A percentile compares a stretch with the other conserved stretches of the same genome.
phyloP scores from a whole-genome alignment of 768 basidiomycete genomes.

The Agaricus subrufescens region DNA sequence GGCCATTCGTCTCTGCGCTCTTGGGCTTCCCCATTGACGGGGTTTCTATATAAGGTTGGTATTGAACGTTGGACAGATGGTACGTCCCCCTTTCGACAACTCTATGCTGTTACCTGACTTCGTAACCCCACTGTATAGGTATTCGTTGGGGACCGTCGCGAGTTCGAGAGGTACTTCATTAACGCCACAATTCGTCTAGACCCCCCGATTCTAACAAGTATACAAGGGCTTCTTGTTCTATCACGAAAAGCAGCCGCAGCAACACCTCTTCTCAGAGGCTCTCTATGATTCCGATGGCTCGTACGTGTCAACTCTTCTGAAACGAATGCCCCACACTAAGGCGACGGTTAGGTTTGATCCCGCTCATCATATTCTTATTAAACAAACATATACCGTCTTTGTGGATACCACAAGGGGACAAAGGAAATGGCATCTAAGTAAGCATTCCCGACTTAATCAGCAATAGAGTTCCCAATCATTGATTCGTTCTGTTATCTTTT shows the following conservation, averaged over 20 bases:
- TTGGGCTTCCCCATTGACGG: constrained; percentile 5
- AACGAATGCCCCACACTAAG: not conserved
- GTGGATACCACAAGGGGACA: constrained; percentile 64
- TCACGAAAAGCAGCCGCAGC: constrained; percentile 63
- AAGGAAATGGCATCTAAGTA: constrained; percentile 81
- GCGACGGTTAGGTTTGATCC: constrained; percentile 26
- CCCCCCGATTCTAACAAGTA: not conserved
- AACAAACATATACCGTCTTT: constrained; percentile 79
- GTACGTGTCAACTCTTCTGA: constrained; percentile 15
- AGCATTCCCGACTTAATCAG: constrained; percentile 23
- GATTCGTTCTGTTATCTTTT: constrained; percentile 17
- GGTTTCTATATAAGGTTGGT: constrained; percentile 45
- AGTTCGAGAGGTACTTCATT: constrained; percentile 58
- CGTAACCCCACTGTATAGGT: constrained; percentile 24
- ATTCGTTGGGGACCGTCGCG: constrained; percentile 79
- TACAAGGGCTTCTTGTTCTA: constrained; percentile 77
- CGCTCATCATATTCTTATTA: constrained; percentile 48
- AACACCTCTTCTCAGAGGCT: constrained; percentile 42
- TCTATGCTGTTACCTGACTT: not conserved
- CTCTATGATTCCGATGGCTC: constrained; percentile 30
- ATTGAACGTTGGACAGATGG: constrained; percentile 85
- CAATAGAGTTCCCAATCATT: not conserved
- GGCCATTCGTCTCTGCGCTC: not conserved
- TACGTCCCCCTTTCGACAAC: constrained; percentile 7
- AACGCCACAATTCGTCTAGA: constrained; percentile 1